Base-by-base conservation (phyloP, 2,329 filamentous ascomycete genomes). In the Mollisia scopiformis region DNA sequence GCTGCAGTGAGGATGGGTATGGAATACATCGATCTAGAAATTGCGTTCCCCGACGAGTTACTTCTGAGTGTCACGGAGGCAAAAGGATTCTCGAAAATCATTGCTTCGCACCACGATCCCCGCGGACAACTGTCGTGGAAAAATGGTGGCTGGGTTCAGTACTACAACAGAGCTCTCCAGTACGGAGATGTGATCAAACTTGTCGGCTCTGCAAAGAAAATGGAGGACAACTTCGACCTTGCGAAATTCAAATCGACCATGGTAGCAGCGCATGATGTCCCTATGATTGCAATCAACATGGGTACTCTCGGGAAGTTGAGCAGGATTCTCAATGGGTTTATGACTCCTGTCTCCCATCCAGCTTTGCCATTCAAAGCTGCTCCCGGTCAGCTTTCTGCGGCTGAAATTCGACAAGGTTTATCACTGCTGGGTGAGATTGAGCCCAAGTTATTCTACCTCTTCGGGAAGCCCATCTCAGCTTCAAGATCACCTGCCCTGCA, bases 281-380 rank as follows among this genome's bases (percentile, higher is more conserved):
- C 93, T 0, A 79, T 99, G 58, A 97, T 99, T 68, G 92, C 91
- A 1, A 90, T 99, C 73, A 99, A 99, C 77, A 98, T 99, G 94
- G 93, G 94, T 30, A 81, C 86, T 51, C 80, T 85, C 27, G 95
- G 95, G 52, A 95, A 97, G 78, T 83, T 97, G 43, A 97, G 92
- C 71, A 88, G 95, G 33, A 89, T 99, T 47, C 80, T 96, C 61
- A 99, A 99, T 76, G 82, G 85, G 30, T 98, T 98, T 80, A 87
- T 99, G 80, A 98, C 95, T 0, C 95, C 95, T 0, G 95, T 99
- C 14, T 93, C 92, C 2, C 95, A 98, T 74, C 91, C 92, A 1
- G 84, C 84, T 13, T 82, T 98, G n/a, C 93, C 94, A 0, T 92
- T 93, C 77, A 95, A 95, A 73, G 94, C 95, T 39, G 95, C 95